Conservation (phyloP, 768 basidiomycete genomes). For the Amanita inopinata region DNA sequence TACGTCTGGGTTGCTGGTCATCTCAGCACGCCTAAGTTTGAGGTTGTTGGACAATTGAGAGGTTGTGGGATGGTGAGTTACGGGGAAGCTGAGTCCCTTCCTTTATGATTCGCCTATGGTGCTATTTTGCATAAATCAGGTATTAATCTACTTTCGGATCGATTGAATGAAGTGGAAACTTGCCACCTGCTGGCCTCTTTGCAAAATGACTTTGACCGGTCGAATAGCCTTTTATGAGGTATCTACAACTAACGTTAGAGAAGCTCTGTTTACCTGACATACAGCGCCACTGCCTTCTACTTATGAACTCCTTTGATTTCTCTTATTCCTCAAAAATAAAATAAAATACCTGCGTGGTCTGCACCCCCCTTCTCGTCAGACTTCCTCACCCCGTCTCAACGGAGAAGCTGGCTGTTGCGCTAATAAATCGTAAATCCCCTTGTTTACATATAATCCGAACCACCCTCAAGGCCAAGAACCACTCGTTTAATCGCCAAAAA, state of each 20-base stretch:
- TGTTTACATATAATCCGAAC: neutral
- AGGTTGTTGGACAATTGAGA: slow-evolving; percentile 46
- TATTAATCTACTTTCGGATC: slow-evolving; percentile 27
- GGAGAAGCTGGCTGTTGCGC: neutral
- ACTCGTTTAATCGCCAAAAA: too few relatives aligned
- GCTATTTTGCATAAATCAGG: slow-evolving; percentile 29
- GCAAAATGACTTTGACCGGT: slow-evolving; percentile 27
- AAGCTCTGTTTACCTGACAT: slow-evolving; percentile 32
- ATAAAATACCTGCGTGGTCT: too few relatives aligned
- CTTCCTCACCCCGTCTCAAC: slow-evolving; percentile 4
- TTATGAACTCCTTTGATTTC: slow-evolving; percentile 24
- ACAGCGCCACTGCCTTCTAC: slow-evolving; percentile 32
- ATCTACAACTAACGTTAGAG: slow-evolving; percentile 31
- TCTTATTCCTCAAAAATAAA: too few relatives aligned
- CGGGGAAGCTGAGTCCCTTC: slow-evolving; percentile 28
- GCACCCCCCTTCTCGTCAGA: slow-evolving; percentile 14
- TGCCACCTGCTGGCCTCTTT: slow-evolving; percentile 20
- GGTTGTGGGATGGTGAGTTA: slow-evolving; percentile 30
- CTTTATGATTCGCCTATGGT: slow-evolving; percentile 33
- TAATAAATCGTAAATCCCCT: too few relatives aligned
- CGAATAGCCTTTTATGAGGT: slow-evolving; percentile 31
- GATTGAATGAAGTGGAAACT: slow-evolving; percentile 23
- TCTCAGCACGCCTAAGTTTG: slow-evolving; percentile 36
- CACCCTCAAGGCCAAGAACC: neutral
- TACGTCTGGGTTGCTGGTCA: slow-evolving; percentile 45